Evolutionary conservation across 23 red algal species (phyloP), one percentile per base, ranked within the genome.

Genomic region (Pyropia haitanensis): DNA sequence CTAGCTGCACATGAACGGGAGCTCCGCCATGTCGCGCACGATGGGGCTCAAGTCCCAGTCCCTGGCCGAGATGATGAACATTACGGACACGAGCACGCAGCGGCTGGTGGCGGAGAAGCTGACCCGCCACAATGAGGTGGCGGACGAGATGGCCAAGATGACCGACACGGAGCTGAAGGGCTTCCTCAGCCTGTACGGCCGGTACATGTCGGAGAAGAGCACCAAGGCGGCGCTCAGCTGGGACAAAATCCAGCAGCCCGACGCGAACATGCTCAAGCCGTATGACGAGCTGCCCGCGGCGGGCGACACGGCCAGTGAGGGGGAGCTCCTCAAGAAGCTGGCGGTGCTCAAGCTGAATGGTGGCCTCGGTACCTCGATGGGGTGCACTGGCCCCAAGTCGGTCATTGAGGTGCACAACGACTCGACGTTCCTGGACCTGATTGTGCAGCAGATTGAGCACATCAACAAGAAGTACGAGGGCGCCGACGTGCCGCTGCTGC

Each of bases 311-410:
- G 69, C 67, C 27, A 68, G 71, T 14, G 39, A 46, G 39, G 39
- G 39, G 39, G 39, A 46, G 39, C 65, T 97, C 13, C 67, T 97
- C 9, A 87, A 67, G 28, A 88, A 88, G 56, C 71, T 97, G 13
- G 93, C 85, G 30, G 93, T 97, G 22, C 57, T 90, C n/a, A 97
- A 97, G 69, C 78, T 97, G 6, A 97, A 97, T 53, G 93, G 93
- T 19, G 93, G 93, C 20, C 79, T 97, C 26, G 93, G 93, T 29
- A 97, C 93, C 51, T 82, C 78, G 23, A 97, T 97, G 93, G 93
- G 93, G 16, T 97, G 93, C 75, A 85, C 76, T 62, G 93, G 93
- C 19, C 93, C 93, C 33, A 97, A 97, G 67, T 87, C 80, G 14
- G 85, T 97, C 51, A 97, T 97, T 58, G 93, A 97, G 58, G 85